Evolutionary conservation across 2,329 filamentous ascomycete species (phyloP).

Genomic region (Hymenoscyphus salicellus): DNA sequence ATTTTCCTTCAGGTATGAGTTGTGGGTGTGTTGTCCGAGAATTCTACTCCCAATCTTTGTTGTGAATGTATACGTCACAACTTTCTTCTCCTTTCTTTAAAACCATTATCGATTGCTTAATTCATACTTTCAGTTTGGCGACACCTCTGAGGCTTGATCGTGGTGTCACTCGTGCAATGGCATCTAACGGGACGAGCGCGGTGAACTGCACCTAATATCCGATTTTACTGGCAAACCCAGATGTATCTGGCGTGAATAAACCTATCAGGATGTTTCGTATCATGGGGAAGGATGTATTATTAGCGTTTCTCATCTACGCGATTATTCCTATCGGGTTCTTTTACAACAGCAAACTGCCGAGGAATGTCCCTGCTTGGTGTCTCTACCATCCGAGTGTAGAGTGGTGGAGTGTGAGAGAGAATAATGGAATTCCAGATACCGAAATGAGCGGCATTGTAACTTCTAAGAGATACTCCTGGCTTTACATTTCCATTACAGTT

Average conservation of each 20-base stretch:
- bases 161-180: too few relatives aligned
- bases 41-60: too few relatives aligned
- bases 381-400: slow-evolving; percentile 6
- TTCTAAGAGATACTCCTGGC: neutral
- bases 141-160: too few relatives aligned
- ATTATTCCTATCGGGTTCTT: slow-evolving; percentile 7
- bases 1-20: too few relatives aligned
- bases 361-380: slow-evolving; percentile 9
- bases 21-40: too few relatives aligned
- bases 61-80: too few relatives aligned
- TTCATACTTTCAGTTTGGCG: too few relatives aligned
- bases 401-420: too few relatives aligned
- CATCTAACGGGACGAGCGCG: neutral
- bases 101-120: too few relatives aligned
- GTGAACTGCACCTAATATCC: neutral
- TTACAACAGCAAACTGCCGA: neutral
- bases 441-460: too few relatives aligned
- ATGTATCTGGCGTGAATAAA: slow-evolving; percentile 12
- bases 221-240: neutral
- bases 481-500: neutral
- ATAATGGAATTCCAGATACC: too few relatives aligned
- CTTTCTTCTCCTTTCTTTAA: too few relatives aligned
- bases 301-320: slow-evolving; percentile 4
- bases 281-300: neutral
- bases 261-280: slow-evolving; percentile 4